phyloP scores from a whole-genome alignment of 176 grass and related monocot species.

The Oryza coarctata region DNA sequence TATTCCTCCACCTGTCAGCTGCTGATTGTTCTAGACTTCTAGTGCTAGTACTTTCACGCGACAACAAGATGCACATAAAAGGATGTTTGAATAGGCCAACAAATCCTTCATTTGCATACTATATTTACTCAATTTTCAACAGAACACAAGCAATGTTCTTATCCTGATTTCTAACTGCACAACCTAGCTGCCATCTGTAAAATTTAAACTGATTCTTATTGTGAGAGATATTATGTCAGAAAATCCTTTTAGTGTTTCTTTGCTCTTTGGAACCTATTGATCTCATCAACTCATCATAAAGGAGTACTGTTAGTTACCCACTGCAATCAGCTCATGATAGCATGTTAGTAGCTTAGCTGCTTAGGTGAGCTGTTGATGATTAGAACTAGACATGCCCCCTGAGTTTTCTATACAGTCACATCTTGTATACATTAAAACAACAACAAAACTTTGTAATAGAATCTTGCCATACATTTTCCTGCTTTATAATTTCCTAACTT shows the following conservation, averaged over 20 bases:
- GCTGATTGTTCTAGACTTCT: conserved; percentile 1
- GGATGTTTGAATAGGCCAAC: background rate
- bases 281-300: background rate
- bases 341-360: background rate
- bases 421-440: background rate
- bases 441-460: background rate
- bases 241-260: background rate
- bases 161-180: background rate
- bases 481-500: background rate
- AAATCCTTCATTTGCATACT: background rate
- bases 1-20: background rate
- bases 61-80: background rate
- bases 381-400: background rate
- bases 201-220: background rate
- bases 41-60: background rate
- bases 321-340: background rate
- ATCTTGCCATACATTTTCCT: background rate
- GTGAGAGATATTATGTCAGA: background rate
- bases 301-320: background rate
- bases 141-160: conserved; percentile 1
- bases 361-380: background rate
- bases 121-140: background rate
- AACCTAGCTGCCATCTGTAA: background rate
- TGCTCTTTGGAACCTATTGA: background rate
- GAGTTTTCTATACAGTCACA: background rate